A percentile compares a stretch with the other conserved stretches of the same genome.
Conservation (phyloP, 345 rosid species). For the Gossypium rotundifolium region DNA sequence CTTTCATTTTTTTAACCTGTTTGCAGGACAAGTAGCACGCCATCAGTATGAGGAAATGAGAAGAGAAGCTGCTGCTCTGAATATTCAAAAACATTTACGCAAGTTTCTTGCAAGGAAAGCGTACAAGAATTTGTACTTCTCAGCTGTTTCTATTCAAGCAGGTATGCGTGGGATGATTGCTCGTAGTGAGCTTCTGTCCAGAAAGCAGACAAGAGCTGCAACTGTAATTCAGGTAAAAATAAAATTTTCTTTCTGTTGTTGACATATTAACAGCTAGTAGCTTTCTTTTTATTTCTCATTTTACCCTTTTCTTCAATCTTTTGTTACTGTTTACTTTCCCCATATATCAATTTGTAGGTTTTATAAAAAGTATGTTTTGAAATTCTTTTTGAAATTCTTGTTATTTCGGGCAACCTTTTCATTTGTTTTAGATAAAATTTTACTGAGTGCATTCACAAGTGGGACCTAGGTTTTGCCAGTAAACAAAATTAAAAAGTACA, state of each 20-base stretch:
- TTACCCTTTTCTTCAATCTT: neutral
- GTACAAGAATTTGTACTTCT: constrained; percentile 40
- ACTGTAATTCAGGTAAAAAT: constrained; percentile 63
- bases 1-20: constrained; percentile 13
- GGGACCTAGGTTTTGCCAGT: neutral
- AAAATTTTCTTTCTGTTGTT: constrained; percentile 11
- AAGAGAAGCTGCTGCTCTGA: constrained; percentile 70
- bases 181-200: constrained; percentile 50
- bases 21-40: constrained; percentile 62
- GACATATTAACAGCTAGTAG: constrained; percentile 6
- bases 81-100: constrained; percentile 61
- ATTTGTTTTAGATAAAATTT: neutral
- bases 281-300: constrained; percentile 7
- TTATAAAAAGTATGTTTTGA: neutral
- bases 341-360: neutral
- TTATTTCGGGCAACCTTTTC: neutral
- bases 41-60: constrained; percentile 47
- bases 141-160: constrained; percentile 65
- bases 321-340: neutral
- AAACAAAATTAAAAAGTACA: neutral
- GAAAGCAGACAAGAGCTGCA: constrained; percentile 60
- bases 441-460: neutral
- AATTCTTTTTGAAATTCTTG: neutral
- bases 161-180: constrained; percentile 78
- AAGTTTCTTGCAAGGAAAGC: constrained; percentile 53